Conservation (phyloP, 192 early-diverging fungal genomes). For the Coemansia sp. region DNA sequence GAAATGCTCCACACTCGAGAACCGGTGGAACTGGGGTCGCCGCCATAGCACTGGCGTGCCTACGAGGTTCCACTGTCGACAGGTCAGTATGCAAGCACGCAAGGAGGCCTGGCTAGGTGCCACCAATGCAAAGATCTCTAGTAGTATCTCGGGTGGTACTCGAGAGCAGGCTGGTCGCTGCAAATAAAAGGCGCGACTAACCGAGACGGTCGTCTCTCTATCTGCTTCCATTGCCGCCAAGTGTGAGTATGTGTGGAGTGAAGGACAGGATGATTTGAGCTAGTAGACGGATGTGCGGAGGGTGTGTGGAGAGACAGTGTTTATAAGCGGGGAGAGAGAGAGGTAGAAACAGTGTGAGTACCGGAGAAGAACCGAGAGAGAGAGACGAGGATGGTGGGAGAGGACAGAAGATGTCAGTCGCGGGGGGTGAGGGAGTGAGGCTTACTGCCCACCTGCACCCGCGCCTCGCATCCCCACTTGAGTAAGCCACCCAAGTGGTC, state of each 20-base stretch:
- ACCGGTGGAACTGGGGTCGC: constrained; percentile 46
- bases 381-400: not conserved
- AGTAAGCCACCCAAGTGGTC: not conserved
- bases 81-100: constrained; percentile 46
- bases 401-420: constrained; percentile 3
- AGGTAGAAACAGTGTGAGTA: not conserved
- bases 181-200: not conserved
- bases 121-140: constrained; percentile 31
- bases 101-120: constrained; percentile 35
- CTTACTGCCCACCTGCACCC: not conserved
- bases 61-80: constrained; percentile 54
- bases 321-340: not conserved
- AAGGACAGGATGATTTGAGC: not conserved
- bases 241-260: not conserved
- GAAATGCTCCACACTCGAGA: constrained; percentile 43
- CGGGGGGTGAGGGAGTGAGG: not conserved
- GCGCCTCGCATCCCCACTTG: constrained; percentile 1
- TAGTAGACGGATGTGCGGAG: not conserved
- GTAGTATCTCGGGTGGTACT: constrained; percentile 41
- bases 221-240: not conserved
- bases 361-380: not conserved
- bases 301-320: not conserved
- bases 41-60: constrained; percentile 58
- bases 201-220: not conserved
- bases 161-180: constrained; percentile 25